Evolutionary conservation across 1,284 basidiomycete genomes (phyloP), one percentile per base, ranked within the genome.

Genomic region (Singerocomus inundabilis): DNA sequence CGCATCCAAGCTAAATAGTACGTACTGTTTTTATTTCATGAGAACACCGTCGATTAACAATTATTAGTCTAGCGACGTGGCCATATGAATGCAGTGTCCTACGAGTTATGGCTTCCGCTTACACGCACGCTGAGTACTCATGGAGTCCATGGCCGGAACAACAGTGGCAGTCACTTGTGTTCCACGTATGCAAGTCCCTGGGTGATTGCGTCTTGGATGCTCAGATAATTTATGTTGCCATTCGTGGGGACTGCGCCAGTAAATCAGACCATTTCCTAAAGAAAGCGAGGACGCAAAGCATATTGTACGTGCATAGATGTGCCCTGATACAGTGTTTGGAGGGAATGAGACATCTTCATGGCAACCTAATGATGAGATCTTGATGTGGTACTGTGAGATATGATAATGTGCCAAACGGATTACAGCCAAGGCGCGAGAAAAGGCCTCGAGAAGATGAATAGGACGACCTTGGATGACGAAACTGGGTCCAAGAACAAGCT

Each of bases 1-100:
- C 56, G 91, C 77, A 64, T 93, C 89, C 26, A 87, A 76, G 53
- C 93, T 80, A 70, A 93, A 85, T 24, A 93, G 73, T 29, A 71
- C 77, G 67, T 83, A 93, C 1, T 70, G 66, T 57, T 84, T 80
- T 61, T 81, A 78, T 35, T 72, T 75, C 57, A 94, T 85, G 41
- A 90, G 84, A 31, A 93, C 78, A 5, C 84, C 85, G 54, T 13
- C 39, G 24, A 37, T 6, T 4, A n/a, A 24, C 11, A 11, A 21
- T 24, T 3, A 41, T 53, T 29, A 50, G 50, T 60, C 34, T 21
- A 66, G 32, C 16, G 57, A 44, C 59, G 24, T 28, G 44, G 29
- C 34, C 38, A 18, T 30, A 44, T 13, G 28, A 28, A 48, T n/a
- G 34, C 16, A 26, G 41, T 24, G 16, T 73, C 80, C 69, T 55